Evolutionary conservation across 371 early-diverging fungal genomes (phyloP).

Genomic region (Actinomucor elegans): DNA sequence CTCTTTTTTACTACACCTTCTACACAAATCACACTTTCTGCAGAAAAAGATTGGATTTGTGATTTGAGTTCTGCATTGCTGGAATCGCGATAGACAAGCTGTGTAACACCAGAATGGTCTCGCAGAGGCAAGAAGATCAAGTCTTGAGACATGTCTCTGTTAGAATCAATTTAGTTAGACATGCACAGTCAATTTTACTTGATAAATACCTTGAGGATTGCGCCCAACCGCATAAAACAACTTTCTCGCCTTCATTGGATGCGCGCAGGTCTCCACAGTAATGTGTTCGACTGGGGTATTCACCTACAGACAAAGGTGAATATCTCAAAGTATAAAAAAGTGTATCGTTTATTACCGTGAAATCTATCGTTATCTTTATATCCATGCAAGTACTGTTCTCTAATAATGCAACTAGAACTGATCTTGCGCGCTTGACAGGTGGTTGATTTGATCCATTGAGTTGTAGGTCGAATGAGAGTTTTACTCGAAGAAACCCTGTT

Average conservation of each 20-base stretch:
- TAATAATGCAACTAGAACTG: background rate
- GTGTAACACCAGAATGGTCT: slow-evolving; percentile 67
- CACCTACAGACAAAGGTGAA: slow-evolving; percentile 13
- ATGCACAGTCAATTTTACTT: too few species aligned
- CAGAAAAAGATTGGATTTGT: slow-evolving; percentile 47
- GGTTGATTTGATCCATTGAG: background rate
- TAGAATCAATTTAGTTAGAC: too few species aligned
- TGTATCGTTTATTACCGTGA: slow-evolving; percentile 22
- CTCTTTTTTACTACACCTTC: slow-evolving; percentile 62
- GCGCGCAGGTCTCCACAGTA: slow-evolving; percentile 65
- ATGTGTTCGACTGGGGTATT: slow-evolving; percentile 66
- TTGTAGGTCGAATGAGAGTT: background rate
- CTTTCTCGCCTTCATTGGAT: slow-evolving; percentile 56
- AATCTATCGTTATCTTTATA: slow-evolving; percentile 41
- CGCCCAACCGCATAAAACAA: slow-evolving; percentile 77
- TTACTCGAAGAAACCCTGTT: background rate
- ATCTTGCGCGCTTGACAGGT: slow-evolving; percentile 5
- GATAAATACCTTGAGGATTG: slow-evolving; percentile 70
- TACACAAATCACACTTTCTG: slow-evolving; percentile 68
- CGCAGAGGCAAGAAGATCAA: slow-evolving; percentile 71
- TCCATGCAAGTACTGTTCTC: slow-evolving; percentile 25
- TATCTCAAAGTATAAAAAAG: background rate
- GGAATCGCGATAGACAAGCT: slow-evolving; percentile 54
- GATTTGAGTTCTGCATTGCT: slow-evolving; percentile 22
- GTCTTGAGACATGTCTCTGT: slow-evolving; percentile 62